These are phyloP conservation scores for Vitis labrusca DNA, from an alignment of 164 flowering plant genomes.

Conservation along the genomic window DNA sequence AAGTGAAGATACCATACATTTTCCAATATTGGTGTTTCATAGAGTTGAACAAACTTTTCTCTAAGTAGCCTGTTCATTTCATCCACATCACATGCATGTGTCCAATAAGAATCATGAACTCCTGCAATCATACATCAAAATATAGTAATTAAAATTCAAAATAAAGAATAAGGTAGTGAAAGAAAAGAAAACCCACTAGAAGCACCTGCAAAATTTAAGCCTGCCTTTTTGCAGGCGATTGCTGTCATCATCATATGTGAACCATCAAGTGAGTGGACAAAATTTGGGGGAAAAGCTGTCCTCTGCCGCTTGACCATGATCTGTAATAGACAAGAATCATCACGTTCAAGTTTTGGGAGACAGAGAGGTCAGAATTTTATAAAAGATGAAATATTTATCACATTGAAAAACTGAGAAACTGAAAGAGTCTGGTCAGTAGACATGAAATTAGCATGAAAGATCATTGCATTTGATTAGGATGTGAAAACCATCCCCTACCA, in stretches of 20 bases:
- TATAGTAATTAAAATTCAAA: too few species aligned
- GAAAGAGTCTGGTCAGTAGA: too few species aligned
- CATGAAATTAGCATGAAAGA: too few species aligned
- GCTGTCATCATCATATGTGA: conserved; percentile 99
- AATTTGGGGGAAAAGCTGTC: conserved; percentile 97
- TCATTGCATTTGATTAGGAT: too few species aligned
- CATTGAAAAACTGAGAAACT: too few species aligned
- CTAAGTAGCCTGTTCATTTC: conserved; percentile 82
- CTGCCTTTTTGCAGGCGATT: conserved; percentile 86
- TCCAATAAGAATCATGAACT: conserved; percentile 99
- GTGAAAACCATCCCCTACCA: too few species aligned
- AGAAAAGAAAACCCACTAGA: background rate
- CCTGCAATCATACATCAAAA: conserved; percentile 42
- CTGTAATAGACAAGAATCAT: conserved; percentile 27
- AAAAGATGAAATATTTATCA: too few species aligned
- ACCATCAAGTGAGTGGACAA: conserved; percentile 98
- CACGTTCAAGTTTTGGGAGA: too few species aligned
- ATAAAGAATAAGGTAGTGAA: too few species aligned
- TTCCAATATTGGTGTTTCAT: conserved; percentile 79
- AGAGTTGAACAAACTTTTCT: conserved; percentile 92
- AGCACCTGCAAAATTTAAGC: conserved; percentile 92
- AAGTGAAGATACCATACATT: conserved; percentile 45
- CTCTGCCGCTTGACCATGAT: conserved; percentile 84
- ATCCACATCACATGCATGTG: conserved; percentile 97
- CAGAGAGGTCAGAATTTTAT: too few species aligned